Evolutionary conservation across 2,329 filamentous ascomycete genomes (phyloP), one percentile per base, ranked within the genome.

Genomic region (Aspergillus fischeri): DNA sequence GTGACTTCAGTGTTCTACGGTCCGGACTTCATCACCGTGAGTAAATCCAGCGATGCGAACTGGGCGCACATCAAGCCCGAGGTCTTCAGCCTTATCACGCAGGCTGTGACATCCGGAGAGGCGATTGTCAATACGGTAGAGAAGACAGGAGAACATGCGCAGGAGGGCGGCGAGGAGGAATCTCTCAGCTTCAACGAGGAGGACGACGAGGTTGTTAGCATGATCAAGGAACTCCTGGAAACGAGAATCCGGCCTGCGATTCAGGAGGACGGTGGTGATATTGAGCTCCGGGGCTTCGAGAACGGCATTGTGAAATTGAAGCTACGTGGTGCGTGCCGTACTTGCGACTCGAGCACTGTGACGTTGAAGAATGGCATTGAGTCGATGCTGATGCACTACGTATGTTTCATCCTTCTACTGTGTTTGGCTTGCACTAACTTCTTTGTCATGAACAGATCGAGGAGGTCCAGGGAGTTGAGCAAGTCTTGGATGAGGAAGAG

Each of bases 181-280:
- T 89, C 85, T 59, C 79, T 96, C 52, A 85, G 85, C 24, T 96
- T 93, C 73, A 87, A 93, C 66, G 92, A 96, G 71, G 88, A 95
- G 61, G 94, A 99, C 72, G 88, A 87, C 64, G 94, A 99, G 76
- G 91, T 97, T 10, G 89, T 99, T 8, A 89, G 91, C 58, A 97
- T 97, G 94, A 97, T 99, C 77, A 96, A 97, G 79, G 94, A 99
- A 77, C 80, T 99, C 32, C 81, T 99, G 38, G 94, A 99, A 76
- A 99, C 94, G 27, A 83, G 94, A 60, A 96, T 99, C 69, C 84
- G 94, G 47, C 94, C 94, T 0, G 90, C 93, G 1, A 99, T 99
- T 61, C 94, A 97, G 74, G 94, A 97, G 73, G 94, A 99, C 66
- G 94, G 94, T 50, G 94, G 94, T 49, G 94, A 99, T 73, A 97